Evolutionary conservation across 495 filamentous ascomycete genomes (phyloP), one percentile per base, ranked within the genome.

Genomic region (Corynascus novoguineensis): DNA sequence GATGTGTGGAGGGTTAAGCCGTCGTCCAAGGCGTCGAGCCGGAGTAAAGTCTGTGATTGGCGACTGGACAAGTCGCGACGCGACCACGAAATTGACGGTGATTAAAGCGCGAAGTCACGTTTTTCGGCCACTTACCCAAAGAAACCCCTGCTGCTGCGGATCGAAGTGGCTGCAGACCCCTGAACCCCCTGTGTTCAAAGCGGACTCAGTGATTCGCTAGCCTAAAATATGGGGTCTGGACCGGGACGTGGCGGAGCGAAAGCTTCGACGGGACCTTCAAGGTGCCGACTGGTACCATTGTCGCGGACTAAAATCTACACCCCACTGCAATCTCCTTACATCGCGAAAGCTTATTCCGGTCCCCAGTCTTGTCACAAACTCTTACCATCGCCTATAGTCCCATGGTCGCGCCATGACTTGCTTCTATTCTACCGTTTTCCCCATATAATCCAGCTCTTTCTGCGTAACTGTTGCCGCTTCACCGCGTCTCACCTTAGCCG

Each of bases 81-180:
- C 9, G 46, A 29, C 61, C n/a, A n/a, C n/a, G n/a, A n/a, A n/a
- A n/a, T 59, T 50, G 50, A 50, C 50, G 3, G n/a, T 27, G 28
- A 10, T 15, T 34, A 31, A 51, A 52, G 42, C 62, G 62, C 64
- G 64, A 64, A 60, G 62, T 67, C 62, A 67, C 64, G 64, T 67
- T 60, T n/a, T n/a, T n/a, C n/a, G n/a, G n/a, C n/a, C n/a, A n/a
- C 40, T 50, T 22, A 21, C 55, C 54, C 34, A 55, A 50, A 19
- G 46, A 58, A 62, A 4, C 50, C 52, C 44, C 55, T 38, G 41
- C 52, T 37, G n/a, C 24, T 24, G 22, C n/a, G 38, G 42, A 47
- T 58, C 50, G n/a, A 40, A 31, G 48, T 38, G 34, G 50, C 52
- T 58, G 17, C 37, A 61, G 34, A n/a, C 58, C 60, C 60, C 63